phyloP scores from a whole-genome alignment of 495 filamentous ascomycete species.

The Penicillium nucicola region DNA sequence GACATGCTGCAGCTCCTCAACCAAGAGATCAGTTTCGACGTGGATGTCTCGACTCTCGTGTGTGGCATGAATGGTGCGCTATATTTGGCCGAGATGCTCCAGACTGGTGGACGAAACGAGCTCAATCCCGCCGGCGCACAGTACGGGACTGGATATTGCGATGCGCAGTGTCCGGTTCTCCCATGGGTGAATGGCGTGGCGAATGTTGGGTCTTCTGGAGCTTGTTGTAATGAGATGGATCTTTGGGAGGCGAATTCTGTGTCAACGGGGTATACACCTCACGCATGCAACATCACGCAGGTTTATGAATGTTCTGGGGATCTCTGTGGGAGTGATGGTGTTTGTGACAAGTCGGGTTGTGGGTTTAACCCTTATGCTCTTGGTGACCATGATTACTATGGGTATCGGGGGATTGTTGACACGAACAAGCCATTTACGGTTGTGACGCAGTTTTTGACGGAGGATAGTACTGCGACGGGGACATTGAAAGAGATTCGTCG shows the following conservation, averaged over 20 bases:
- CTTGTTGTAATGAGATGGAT: constrained; percentile 63
- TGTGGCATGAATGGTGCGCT: constrained; percentile 70
- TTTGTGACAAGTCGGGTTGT: constrained; percentile 66
- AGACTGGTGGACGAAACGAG: constrained; percentile 49
- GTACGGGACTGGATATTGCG: constrained; percentile 71
- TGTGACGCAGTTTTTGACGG: constrained; percentile 63
- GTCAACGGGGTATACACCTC: constrained; percentile 56
- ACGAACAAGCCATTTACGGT: constrained; percentile 60
- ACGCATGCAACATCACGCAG: constrained; percentile 45
- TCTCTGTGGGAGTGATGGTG: constrained; percentile 47
- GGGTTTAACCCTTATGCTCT: constrained; percentile 61
- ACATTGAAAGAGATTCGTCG: constrained; percentile 55
- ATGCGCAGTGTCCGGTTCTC: constrained; percentile 58
- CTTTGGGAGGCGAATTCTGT: constrained; percentile 61
- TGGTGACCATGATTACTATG: constrained; percentile 56
- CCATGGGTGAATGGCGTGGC: constrained; percentile 58
- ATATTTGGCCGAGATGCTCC: constrained; percentile 62
- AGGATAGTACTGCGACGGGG: constrained; percentile 40
- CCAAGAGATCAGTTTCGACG: constrained; percentile 60
- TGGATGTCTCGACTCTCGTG: constrained; percentile 56
- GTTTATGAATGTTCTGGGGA: constrained; percentile 47
- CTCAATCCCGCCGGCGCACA: constrained; percentile 59
- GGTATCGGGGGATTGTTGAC: constrained; percentile 50
- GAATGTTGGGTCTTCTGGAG: constrained; percentile 46
- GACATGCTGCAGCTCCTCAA: constrained; percentile 56